Base-by-base conservation (phyloP, 192 early-diverging fungal genomes). In the Coemansia sp. region DNA sequence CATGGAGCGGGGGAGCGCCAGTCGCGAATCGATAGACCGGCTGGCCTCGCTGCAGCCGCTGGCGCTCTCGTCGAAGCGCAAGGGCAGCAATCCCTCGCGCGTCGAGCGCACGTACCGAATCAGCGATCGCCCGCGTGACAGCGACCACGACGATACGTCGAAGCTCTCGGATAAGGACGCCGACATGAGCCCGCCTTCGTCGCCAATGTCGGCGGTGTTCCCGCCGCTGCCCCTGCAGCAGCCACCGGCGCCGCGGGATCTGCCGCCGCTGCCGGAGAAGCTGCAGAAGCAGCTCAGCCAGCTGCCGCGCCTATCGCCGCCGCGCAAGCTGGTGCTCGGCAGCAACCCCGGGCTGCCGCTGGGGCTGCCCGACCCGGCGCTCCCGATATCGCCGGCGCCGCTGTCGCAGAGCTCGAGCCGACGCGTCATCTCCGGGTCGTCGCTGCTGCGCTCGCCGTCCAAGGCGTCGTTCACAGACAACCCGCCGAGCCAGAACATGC, bases 381-480 rank as follows among this genome's bases (percentile, higher is more conserved):
- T 62, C 30, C 50, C 60, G 20, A 54, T 58, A 20, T 63, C 71
- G 29, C 71, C 71, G 18, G 56, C 39, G 0, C 46, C 38, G 10
- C 46, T 53, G 54, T 55, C 72, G 29, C 71, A 59, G 34, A 46
- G 45, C 55, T 58, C 71, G 26, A 63, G 53, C 44, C 54, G 71
- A n/a, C 71, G 71, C 51, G 71, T 74, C 11, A 59, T 74, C 14
- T 74, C 71, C 15, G 71, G 71, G 32, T 74, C 71, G 46, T 67
- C 64, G 60, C 40, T 74, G 51, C 27, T 74, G 56, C 64, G 71
- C 42, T 67, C 71, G 41, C 71, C 71, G 14, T 74, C 71, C 43
- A 74, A 67, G 33, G 60, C 53, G 5, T 67, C 71, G 9, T 67
- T 74, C 28, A 47, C 45, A 41, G 71, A 74, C 35, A 33, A 52